Evolutionary conservation across 768 basidiomycete genomes (phyloP), one percentile per base, ranked within the genome.

Genomic region (Kwoniella newhampshirensis): DNA sequence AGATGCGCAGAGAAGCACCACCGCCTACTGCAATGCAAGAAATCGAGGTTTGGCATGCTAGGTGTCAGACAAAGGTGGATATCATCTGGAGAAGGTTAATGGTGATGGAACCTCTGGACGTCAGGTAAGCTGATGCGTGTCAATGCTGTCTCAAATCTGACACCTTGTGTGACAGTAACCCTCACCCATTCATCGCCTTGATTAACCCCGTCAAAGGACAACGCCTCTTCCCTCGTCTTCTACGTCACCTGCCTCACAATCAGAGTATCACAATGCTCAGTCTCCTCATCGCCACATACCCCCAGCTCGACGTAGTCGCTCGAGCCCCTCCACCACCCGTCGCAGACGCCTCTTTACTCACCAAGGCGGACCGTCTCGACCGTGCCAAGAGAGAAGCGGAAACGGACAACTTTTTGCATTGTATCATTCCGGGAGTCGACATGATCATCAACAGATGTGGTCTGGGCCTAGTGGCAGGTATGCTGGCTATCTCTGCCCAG

Each of bases 141-240:
- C 36, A n/a, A 11, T 37, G 36, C n/a, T n/a, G n/a, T n/a, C n/a
- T n/a, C n/a, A n/a, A n/a, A n/a, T n/a, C n/a, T n/a, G n/a, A n/a
- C n/a, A n/a, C n/a, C n/a, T n/a, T n/a, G n/a, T n/a, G n/a, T 48
- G n/a, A 21, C 64, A 93, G 93, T 74, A 82, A 88, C 61, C 94
- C 94, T 2, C 96, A 99, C 78, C 96, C 96, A 1, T 97, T 99
- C 79, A 86, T 99, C 64, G 91, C 93, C 2, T 81, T 99, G 30
- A 82, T 99, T 45, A 82, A 82, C 18, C 86, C 89, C 3, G 83
- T 83, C 65, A 99, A 99, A 77, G 96, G 96, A 54, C 98, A 97
- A 80, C 86, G 86, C 59, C 82, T 99, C 23, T 81, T 99, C 12
- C 88, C 91, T 3, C 86, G 96, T 42, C 83, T 92, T 13, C 86